Base-by-base conservation (phyloP, 345 rosid genomes). In the Lepidium africanum region DNA sequence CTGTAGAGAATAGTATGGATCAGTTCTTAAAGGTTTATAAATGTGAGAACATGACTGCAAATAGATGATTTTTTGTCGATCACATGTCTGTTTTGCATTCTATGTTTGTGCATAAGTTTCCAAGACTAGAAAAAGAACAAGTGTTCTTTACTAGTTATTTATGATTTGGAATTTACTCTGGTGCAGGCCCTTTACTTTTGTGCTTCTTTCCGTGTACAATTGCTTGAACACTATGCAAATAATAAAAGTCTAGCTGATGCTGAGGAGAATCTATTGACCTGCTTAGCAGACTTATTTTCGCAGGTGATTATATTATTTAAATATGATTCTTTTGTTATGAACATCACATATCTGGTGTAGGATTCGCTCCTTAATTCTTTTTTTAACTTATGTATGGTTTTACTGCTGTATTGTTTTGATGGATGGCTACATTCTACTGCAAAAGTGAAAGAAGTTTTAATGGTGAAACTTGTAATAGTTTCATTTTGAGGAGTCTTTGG, bases 151-250 rank as follows among this genome's bases (percentile, higher is more conserved):
- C 11, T 43, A 16, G 7, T n/a, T 8, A 30, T 63, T 47, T 47
- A 16, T 63, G 16, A 7, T 35, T 0, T 9, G 23, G 25, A 16
- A 1, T 38, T 19, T 52, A 25, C 19, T 2, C 13, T 37, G 38
- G 13, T 74, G 78, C 81, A 91, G 97, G 96, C 97, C 13, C 92
- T 91, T 63, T 91, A 91, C 71, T 91, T 91, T 72, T 91, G 97
- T 59, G 93, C 83, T 53, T 91, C 96, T 17, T 91, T 91, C 81
- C 97, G 97, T 25, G 96, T 88, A 74, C 96, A 91, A 60, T 72
- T 91, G 76, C 85, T 91, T 58, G 91, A 91, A 25, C 82, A 85
- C 63, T 86, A 81, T 72, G 81, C 86, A 32, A 85, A 63, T 63
- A 81, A 72, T 70, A 91, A 85, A 78, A 83, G 40, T 62, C 42